Evolutionary conservation across 2,329 filamentous ascomycete species (phyloP), one percentile per base, ranked within the genome.

Genomic region (Xylaria sp.): DNA sequence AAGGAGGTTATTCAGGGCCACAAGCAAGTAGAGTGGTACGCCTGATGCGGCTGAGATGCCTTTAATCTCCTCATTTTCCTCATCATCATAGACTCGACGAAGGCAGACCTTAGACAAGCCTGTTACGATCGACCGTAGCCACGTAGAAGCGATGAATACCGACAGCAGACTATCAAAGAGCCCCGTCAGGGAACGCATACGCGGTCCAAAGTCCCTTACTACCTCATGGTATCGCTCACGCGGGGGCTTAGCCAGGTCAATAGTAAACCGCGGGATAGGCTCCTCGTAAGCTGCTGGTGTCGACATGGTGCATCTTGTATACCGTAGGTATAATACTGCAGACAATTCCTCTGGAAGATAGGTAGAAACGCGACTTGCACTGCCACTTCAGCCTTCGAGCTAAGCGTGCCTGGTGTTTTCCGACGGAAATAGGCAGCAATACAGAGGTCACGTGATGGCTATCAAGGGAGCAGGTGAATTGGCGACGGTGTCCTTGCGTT

Each of bases 1-100:
- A 1, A 92, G 81, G 1, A 91, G 78, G 1, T 88, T 86, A 72
- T 92, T 92, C 72, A 90, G 84, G 2, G 85, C 84, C 2, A 92
- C 84, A 0, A 92, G 80, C 0, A 91, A 78, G 71, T 89, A 88
- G 76, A 91, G 80, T 0, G 86, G 81, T 3, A 91, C 80, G 0
- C 82, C 84, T 0, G 83, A 83, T 2, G 78, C 81, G 29, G 79
- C 76, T 29, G 84, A 82, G 42, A 92, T 88, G 0, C 89, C 89
- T 3, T 76, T 79, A n/a, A 92, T 77, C 75, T 92, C 90, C 53
- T 85, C 82, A 0, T 85, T 89, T 75, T 91, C 88, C 72, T 91
- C 88, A 0, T 77, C 63, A 21, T 81, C 83, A 74, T 86, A 81
- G 0, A 92, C 78, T 1, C 83, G 79, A 3, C 84, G 82, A 12